Evolutionary conservation across 768 basidiomycete species (phyloP), one percentile per base, ranked within the genome.

Genomic region (Austroboletus eburneus): DNA sequence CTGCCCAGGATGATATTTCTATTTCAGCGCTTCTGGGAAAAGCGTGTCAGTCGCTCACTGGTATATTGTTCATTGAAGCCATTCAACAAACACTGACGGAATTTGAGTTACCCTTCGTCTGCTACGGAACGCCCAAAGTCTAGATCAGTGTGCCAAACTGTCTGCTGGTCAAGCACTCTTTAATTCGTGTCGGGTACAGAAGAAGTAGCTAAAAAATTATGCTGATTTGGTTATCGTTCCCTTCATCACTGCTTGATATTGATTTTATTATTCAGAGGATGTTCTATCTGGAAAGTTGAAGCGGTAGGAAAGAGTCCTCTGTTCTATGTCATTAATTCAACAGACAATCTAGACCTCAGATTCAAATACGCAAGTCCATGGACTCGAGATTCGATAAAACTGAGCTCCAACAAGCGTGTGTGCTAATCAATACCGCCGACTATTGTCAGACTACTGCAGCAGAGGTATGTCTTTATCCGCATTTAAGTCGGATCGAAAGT

Each of bases 391-490:
- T 82, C 25, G 93, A 96, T 61, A 51, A 77, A 8, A 73, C 73
- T 4, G 85, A 93, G 49, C 65, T 98, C 25, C 83, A 80, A 57
- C 89, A 87, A 51, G 82, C 89, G 0, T 93, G 91, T 61, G 71
- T 91, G n/a, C 69, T 95, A 21, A 83, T 99, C 60, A 98, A 99
- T 59, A 99, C 96, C 0, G 95, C 94, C 1, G 94, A 98, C 61
- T 99, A 98, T 62, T 99, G 96, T 60, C 88, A 93, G 52, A 81
- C 80, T 1, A 99, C 95, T 3, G 90, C 94, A 1, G 60, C 81
- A 17, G 91, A 96, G 78, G 93, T 86, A 56, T 9, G 72, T 49
- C 10, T 43, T 25, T 2, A 29, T 39, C 17, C 12, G 8, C 32
- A 9, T 29, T 34, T 17, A 1, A 20, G 18, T 13, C 9, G 2